These are phyloP conservation scores for Litchi chinensis DNA, from an alignment of 345 rosid genomes.

Conservation along the genomic window DNA sequence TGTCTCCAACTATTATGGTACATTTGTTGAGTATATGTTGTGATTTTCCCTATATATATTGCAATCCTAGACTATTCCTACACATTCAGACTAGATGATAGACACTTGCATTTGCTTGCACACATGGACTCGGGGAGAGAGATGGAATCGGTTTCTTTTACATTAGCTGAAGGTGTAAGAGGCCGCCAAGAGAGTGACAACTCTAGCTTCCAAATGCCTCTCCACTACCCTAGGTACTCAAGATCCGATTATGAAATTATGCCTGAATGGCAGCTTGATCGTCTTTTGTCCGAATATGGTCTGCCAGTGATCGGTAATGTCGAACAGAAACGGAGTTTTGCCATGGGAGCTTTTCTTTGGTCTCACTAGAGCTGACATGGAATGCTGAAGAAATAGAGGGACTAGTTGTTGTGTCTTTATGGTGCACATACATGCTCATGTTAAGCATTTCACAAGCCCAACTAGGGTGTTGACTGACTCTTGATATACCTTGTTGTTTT, in stretches of 20 bases:
- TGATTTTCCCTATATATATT: not conserved
- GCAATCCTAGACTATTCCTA: not conserved
- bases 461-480: no score
- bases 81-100: no score
- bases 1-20: not conserved
- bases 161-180: not conserved
- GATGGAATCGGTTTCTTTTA: not conserved
- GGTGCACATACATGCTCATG: not conserved
- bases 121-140: not conserved
- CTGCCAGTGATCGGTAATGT: conserved; percentile 46
- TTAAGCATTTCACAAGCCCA: not conserved
- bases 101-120: not conserved
- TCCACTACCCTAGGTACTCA: conserved; percentile 63
- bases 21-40: not conserved
- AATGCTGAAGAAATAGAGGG: not conserved
- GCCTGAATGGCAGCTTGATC: conserved; percentile 64
- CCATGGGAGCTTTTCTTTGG: conserved; percentile 75
- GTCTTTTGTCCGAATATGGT: conserved; percentile 53
- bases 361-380: conserved; percentile 15
- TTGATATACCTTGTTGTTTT: no score
- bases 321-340: conserved; percentile 51
- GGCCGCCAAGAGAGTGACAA: not conserved
- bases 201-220: conserved; percentile 49
- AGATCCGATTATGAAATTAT: conserved; percentile 53
- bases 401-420: not conserved